phyloP scores from a whole-genome alignment of 148 eudicot species.

The Persicaria tinctoria region DNA sequence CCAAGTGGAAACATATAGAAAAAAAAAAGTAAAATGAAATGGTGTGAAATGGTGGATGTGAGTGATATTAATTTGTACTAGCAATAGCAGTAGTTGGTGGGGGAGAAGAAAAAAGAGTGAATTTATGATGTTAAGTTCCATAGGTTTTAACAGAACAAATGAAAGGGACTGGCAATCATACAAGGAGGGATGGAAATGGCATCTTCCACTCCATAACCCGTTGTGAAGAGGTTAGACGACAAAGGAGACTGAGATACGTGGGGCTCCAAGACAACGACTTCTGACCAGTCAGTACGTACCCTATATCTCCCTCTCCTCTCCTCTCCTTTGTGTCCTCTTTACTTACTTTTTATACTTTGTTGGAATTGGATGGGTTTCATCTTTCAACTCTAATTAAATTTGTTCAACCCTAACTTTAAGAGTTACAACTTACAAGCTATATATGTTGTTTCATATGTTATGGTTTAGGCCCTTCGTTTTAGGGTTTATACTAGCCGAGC shows the following conservation, averaged over 20 bases:
- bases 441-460: too few relatives aligned
- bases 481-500: too few relatives aligned
- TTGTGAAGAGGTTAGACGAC: not conserved
- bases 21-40: too few relatives aligned
- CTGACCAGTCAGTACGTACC: not conserved
- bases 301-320: not conserved
- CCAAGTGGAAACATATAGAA: too few relatives aligned
- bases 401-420: too few relatives aligned
- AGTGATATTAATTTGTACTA: not conserved
- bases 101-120: not conserved
- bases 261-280: not conserved
- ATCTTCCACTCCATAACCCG: not conserved
- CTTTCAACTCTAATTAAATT: too few relatives aligned
- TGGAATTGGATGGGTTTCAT: too few relatives aligned
- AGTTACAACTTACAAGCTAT: too few relatives aligned
- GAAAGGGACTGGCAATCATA: constrained; percentile 5
- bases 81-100: not conserved
- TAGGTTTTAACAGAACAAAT: not conserved
- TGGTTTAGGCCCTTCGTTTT: too few relatives aligned
- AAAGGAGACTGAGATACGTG: not conserved
- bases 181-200: not conserved
- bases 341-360: not conserved
- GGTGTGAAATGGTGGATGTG: too few relatives aligned
- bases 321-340: not conserved
- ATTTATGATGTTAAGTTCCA: not conserved